phyloP scores from a whole-genome alignment of 2,329 filamentous ascomycete genomes.

The Paracoccidioides lutzii region DNA sequence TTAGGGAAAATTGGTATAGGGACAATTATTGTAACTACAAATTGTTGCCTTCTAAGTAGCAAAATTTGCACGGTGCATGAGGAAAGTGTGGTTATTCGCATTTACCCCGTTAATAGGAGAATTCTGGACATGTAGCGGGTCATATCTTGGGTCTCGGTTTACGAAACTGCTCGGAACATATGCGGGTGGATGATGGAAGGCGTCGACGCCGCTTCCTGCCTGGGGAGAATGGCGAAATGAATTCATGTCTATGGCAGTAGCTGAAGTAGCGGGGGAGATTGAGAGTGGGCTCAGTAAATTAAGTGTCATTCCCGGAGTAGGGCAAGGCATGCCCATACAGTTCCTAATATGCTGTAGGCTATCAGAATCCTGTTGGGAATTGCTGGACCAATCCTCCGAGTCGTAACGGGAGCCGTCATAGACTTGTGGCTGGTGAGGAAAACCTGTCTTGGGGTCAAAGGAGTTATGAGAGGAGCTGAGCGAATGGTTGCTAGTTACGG shows the following conservation, averaged over 20 bases:
- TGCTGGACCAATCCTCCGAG: conserved; percentile 16
- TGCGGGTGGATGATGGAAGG: conserved; percentile 49
- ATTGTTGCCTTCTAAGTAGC: too few relatives aligned
- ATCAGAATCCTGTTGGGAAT: conserved; percentile 13
- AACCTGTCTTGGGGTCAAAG: conserved; percentile 10
- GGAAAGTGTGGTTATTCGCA: neutral
- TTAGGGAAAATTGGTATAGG: too few relatives aligned
- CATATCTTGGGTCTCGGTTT: conserved; percentile 67
- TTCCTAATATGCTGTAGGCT: conserved; percentile 7
- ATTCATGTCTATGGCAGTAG: conserved; percentile 51
- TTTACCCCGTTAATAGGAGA: conserved; percentile 41
- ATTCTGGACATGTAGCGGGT: conserved; percentile 59
- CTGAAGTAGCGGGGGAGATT: conserved; percentile 55
- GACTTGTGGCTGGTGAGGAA: conserved; percentile 12
- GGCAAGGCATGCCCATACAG: conserved; percentile 34
- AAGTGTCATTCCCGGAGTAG: conserved; percentile 57
- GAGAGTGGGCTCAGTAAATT: conserved; percentile 56
- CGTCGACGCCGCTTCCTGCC: conserved; percentile 55
- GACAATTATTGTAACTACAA: too few relatives aligned
- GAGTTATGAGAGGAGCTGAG: conserved; percentile 23
- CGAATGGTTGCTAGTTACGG: conserved; percentile 29
- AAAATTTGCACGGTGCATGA: too few relatives aligned
- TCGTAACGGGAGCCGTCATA: conserved; percentile 15
- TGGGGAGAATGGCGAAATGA: conserved; percentile 52
- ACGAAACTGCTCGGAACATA: conserved; percentile 72